Percentiles rank a stretch among this genome's conserved stretches.
Evolutionary conservation across 2,329 filamentous ascomycete genomes (phyloP).

Genomic region (Annulohypoxylon truncatum): DNA sequence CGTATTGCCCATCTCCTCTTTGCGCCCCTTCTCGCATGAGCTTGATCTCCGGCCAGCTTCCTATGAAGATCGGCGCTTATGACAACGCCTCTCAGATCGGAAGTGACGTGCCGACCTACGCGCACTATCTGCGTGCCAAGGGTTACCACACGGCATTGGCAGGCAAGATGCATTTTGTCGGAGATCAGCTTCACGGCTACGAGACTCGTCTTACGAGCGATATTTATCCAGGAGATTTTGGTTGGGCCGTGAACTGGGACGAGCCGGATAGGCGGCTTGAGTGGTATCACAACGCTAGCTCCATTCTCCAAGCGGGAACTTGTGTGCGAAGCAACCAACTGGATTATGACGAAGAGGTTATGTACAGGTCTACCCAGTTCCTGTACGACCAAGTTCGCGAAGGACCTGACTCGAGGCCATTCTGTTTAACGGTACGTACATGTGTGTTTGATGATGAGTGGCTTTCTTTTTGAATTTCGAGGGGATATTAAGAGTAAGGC

Average conservation of each 20-base stretch:
- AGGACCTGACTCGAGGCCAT: slow-evolving; percentile 78
- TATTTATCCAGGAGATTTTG: slow-evolving; percentile 94
- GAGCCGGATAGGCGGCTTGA: slow-evolving; percentile 86
- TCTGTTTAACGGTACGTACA: slow-evolving; percentile 78
- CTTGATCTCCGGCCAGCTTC: slow-evolving; percentile 91
- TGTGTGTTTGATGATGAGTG: slow-evolving; percentile 49
- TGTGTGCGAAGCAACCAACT: slow-evolving; percentile 94
- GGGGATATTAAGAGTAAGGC: not conserved
- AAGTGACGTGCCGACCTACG: slow-evolving; percentile 89
- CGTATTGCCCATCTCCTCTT: slow-evolving; percentile 93
- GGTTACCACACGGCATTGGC: slow-evolving; percentile 92
- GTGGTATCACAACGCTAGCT: slow-evolving; percentile 97
- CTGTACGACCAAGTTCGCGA: slow-evolving; percentile 91
- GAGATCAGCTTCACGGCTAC: slow-evolving; percentile 93
- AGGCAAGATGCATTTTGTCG: slow-evolving; percentile 98
- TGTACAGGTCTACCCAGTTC: slow-evolving; percentile 90
- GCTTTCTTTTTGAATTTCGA: not conserved
- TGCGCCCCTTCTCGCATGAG: slow-evolving; percentile 94
- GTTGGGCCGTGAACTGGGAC: slow-evolving; percentile 97
- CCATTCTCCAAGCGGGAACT: slow-evolving; percentile 87
- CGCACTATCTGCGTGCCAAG: slow-evolving; percentile 85
- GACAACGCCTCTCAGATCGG: slow-evolving; percentile 90
- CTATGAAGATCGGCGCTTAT: slow-evolving; percentile 90
- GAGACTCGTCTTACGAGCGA: slow-evolving; percentile 93
- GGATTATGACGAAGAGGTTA: slow-evolving; percentile 95